Base-by-base conservation (phyloP, 2,329 filamentous ascomycete species). In the Fusarium protoensiforme region DNA sequence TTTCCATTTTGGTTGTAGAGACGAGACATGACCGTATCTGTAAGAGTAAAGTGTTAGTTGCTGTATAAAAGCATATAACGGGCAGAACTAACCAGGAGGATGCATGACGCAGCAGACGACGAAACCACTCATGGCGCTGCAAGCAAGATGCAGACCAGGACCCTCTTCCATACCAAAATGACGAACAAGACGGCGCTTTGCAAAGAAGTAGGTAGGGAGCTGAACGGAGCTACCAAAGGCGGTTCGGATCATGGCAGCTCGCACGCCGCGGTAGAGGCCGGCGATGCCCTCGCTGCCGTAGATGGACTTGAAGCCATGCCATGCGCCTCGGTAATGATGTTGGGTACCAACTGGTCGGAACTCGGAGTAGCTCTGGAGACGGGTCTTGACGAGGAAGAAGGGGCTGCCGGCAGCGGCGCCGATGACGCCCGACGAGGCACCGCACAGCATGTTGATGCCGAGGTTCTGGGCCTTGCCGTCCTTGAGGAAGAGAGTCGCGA, bases 1-100 rank as follows among this genome's bases (percentile, higher is more conserved):
- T 98, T 97, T 61, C 96, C 96, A 71, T 95, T 97, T 83, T 99
- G 96, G 86, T 99, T 99, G 87, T 99, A 99, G 87, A 99, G 92
- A 72, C 96, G 93, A 71, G 94, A 96, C 96, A 99, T 99, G 84
- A 99, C 94, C 7, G 96, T 99, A 82, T 99, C 96, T 89, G 69
- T 10, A 38, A 29, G 29, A 14, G 54, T 64, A 38, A 14, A 43
- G 20, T 29, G 58, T 61, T 16, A 69, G 72, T 54, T 61, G 46
- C 61, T 31, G 8, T 36, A 39, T 8, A 36, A 11, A 14, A 36
- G 39, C 22, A 39, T 43, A n/a, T 11, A 41, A 22, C 58, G 10
- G 31, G 20, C 2, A 33, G 18, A 70, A 81, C 88, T 81, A 84
- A 94, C 93, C 93, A 79, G 96, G 96, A 62, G 96, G 96, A 80